phyloP scores from a whole-genome alignment of 2,329 filamentous ascomycete species.

The Claviceps humidiphila region DNA sequence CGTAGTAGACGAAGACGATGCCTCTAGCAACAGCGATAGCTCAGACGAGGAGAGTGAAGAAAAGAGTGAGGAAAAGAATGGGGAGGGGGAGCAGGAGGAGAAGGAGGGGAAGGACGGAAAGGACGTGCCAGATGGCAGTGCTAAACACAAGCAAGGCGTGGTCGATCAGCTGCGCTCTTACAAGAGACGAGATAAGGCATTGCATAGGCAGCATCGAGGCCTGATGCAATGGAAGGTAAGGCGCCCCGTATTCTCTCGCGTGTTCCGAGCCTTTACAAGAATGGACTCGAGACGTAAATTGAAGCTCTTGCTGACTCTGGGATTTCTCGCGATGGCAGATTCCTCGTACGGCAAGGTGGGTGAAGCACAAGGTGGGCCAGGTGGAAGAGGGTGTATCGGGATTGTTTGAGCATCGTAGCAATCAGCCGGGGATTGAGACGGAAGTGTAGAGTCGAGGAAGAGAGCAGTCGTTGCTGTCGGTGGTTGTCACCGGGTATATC shows the following conservation, averaged over 20 bases:
- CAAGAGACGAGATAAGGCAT: conserved; percentile 41
- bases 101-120: conserved; percentile 22
- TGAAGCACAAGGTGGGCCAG: conserved; percentile 39
- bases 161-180: conserved; percentile 44
- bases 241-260: background rate
- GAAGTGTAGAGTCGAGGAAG: conserved; percentile 40
- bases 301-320: too few species aligned
- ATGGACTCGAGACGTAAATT: too few species aligned
- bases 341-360: conserved; percentile 35
- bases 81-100: conserved; percentile 16
- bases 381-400: conserved; percentile 45
- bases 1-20: conserved; percentile 18
- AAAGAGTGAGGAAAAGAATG: conserved; percentile 17
- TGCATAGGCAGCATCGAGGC: conserved; percentile 54
- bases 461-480: background rate
- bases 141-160: conserved; percentile 29
- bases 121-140: conserved; percentile 24
- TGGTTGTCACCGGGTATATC: background rate
- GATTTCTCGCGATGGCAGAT: conserved; percentile 11
- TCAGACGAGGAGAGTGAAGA: conserved; percentile 18
- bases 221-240: conserved; percentile 56
- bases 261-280: too few species aligned
- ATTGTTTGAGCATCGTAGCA: conserved; percentile 45
- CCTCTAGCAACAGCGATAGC: conserved; percentile 17
- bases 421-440: conserved; percentile 50